These are phyloP conservation scores for Penstemon davidsonii DNA, from an alignment of 257 asterid species.

Conservation along the genomic window DNA sequence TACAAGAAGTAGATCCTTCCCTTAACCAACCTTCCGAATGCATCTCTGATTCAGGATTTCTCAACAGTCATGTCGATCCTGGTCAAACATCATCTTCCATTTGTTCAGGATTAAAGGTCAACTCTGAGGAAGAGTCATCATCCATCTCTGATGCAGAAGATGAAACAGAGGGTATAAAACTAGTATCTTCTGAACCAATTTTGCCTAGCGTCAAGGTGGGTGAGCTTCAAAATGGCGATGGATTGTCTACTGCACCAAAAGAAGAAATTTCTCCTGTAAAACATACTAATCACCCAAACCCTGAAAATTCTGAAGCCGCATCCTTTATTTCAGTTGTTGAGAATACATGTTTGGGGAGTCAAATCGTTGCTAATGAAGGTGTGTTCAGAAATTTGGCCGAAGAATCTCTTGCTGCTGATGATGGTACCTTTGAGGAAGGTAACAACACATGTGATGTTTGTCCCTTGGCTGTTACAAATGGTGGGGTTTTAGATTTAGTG, in stretches of 20 bases:
- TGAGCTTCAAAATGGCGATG: slow-evolving; percentile 28
- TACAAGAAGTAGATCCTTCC: slow-evolving; percentile 38
- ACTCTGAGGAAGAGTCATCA: slow-evolving; percentile 32
- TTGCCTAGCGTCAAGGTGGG: slow-evolving; percentile 36
- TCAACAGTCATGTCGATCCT: slow-evolving; percentile 33
- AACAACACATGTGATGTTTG: slow-evolving; percentile 28
- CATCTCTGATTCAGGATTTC: slow-evolving; percentile 32
- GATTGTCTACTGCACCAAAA: slow-evolving; percentile 25
- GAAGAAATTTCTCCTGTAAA: slow-evolving; percentile 30
- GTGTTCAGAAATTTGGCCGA: slow-evolving; percentile 11
- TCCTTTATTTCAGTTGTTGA: slow-evolving; percentile 36
- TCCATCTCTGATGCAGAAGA: slow-evolving; percentile 28
- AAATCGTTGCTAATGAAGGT: slow-evolving; percentile 19
- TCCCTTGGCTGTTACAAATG: slow-evolving; percentile 28
- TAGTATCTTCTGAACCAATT: slow-evolving; percentile 36
- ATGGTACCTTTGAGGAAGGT: slow-evolving; percentile 28
- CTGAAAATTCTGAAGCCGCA: slow-evolving; percentile 15
- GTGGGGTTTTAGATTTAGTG: slow-evolving; percentile 24
- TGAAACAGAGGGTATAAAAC: slow-evolving; percentile 29
- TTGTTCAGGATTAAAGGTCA: slow-evolving; percentile 25
- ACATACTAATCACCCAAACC: slow-evolving; percentile 19
- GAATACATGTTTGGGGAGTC: slow-evolving; percentile 31
- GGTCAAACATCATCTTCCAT: slow-evolving; percentile 35
- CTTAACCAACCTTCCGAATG: slow-evolving; percentile 35
- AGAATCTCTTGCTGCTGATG: slow-evolving; percentile 28